Base-by-base conservation (phyloP, 2,329 filamentous ascomycete species). In the Diaporthe destruens region DNA sequence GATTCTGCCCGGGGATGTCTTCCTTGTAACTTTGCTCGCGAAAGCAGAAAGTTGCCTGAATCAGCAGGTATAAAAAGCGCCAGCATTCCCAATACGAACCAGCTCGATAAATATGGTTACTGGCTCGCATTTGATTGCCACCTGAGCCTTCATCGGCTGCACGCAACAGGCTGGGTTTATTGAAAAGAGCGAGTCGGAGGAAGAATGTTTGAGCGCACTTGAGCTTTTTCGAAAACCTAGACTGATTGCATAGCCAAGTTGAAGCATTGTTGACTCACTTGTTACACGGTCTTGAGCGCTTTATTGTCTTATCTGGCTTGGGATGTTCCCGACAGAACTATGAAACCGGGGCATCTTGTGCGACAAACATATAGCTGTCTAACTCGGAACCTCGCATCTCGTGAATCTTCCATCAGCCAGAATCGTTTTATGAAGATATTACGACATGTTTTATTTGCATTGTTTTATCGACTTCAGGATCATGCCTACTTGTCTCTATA, bases 51-150 rank as follows among this genome's bases (percentile, higher is more conserved):
- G 9, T 7, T 81, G 0, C 84, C 85, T 42, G 44, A 61, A 78
- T 8, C 65, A 71, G 12, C 80, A 77, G 0, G 72, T 69, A 6
- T 39, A 63, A 0, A 81, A 75, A 57, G 82, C 79, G 3, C 32
- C 76, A 4, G 73, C 55, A 3, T 76, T 76, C 3, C 83, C 83
- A 0, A 83, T 0, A 77, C 78, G 29, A 74, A 78, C 70, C 80
- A 86, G 75, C 74, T 86, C 55, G 81, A 87, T 75, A 79, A 82
- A 72, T 79, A 86, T n/a, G 82, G 85, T 34, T 82, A 81, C 77
- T 82, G 85, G 84, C 77, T 87, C 65, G 83, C 81, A 7, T 87
- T 87, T 74, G 85, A 87, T 73, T 80, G 85, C 32, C 83, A 86
- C 66, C 77, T 87, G 75, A 85, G 83, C 69, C 76, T 85, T 61